Evolutionary conservation across 805 yeast genomes (phyloP), one percentile per base, ranked within the genome.

Genomic region (Nakazawaea ishiwadae): DNA sequence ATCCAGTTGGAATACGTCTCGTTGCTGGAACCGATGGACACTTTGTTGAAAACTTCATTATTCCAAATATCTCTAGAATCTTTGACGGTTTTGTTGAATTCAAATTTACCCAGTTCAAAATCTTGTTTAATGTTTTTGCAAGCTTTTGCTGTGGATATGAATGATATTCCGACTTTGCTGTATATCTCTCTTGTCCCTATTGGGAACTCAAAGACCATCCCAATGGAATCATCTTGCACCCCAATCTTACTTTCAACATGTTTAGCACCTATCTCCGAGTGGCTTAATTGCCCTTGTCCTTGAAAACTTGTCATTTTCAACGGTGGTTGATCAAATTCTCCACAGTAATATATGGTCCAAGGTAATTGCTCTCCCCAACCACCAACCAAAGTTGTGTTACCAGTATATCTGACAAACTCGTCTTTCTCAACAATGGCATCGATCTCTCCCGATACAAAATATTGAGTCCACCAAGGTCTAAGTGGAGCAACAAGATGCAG

Each of bases 391-490:
- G 56, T 49, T 0, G 56, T 48, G 11, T 49, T 24, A 2, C 65
- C 65, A 7, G 48, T 42, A 44, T 62, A 60, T 1, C n/a, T n/a
- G n/a, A n/a, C n/a, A n/a, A n/a, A n/a, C n/a, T n/a, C n/a, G n/a
- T n/a, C n/a, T n/a, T n/a, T n/a, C n/a, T 51, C 46, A 18, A 23
- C 39, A 20, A 41, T 21, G 4, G 54, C 51, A 10, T 40, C 45
- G 21, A 58, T 40, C 3, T 53, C 40, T 2, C 63, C 62, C 37
- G 53, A 49, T 11, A 50, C 52, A 41, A 59, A 55, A 35, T 55
- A 47, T 37, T 62, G 65, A 5, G 61, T 51, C 63, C 64, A 60
- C 54, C 57, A 54, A 4, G 65, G 60, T 40, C 65, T 46, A 4
- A 44, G 35, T 19, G 53, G 51, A 1, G 64, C 53, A 7, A 49